A percentile compares a stretch with the other conserved stretches of the same genome.
phyloP scores from a whole-genome alignment of 2,329 filamentous ascomycete genomes.

The Phialocephala sp. region DNA sequence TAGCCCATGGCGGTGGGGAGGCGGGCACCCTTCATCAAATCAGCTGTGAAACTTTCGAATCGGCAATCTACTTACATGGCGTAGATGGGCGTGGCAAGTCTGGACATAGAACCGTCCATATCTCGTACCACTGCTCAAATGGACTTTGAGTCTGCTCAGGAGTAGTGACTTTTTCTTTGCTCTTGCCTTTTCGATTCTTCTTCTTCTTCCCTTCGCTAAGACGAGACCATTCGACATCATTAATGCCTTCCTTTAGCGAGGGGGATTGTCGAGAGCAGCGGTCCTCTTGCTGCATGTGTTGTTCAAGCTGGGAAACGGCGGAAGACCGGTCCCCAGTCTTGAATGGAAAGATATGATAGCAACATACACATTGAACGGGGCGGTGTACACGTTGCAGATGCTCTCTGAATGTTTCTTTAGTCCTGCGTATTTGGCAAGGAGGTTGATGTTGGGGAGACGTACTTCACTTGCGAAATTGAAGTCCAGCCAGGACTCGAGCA shows the following conservation, averaged over 20 bases:
- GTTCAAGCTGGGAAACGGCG: background rate
- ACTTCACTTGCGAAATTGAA: background rate
- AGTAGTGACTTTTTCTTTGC: background rate
- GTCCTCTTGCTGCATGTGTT: background rate
- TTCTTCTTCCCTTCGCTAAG: conserved; percentile 6
- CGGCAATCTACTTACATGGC: background rate
- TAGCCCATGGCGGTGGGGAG: background rate
- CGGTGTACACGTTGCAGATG: conserved; percentile 19
- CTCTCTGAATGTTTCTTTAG: conserved; percentile 16
- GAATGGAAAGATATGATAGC: conserved; percentile 14
- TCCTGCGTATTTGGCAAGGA: background rate
- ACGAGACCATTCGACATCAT: conserved; percentile 9
- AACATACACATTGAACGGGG: conserved; percentile 20
- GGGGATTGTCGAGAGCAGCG: background rate
- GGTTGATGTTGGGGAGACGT: background rate
- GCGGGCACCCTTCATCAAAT: background rate
- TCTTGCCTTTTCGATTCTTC: conserved; percentile 10
- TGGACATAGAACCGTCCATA: conserved; percentile 6
- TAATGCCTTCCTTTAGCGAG: conserved; percentile 9
- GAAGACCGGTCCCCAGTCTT: background rate
- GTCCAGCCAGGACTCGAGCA: background rate
- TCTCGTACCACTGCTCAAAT: conserved; percentile 8
- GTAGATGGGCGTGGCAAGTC: background rate
- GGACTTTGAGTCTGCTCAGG: conserved; percentile 4
- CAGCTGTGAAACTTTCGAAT: background rate